A percentile compares a stretch with the other conserved stretches of the same genome.
Conservation (phyloP, 352 stramenopile genomes). For the Phytophthora multivora region DNA sequence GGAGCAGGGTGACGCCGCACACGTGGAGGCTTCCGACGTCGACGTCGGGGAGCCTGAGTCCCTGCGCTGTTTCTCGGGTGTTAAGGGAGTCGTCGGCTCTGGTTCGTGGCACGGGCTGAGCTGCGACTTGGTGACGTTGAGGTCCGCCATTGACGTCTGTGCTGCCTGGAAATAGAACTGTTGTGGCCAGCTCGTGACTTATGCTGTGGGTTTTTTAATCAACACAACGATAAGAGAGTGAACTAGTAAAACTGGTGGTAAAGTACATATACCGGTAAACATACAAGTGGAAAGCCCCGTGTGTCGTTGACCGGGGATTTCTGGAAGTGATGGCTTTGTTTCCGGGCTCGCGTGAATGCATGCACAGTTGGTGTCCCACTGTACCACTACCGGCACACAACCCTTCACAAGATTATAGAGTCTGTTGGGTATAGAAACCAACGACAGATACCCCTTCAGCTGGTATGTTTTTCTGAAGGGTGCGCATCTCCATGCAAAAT, state of each 20-base stretch:
- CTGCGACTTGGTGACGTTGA: slow-evolving; percentile 10
- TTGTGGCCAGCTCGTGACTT: neutral
- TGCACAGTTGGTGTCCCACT: slow-evolving; percentile 17
- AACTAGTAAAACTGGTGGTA: neutral
- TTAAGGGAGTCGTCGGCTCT: slow-evolving; percentile 6
- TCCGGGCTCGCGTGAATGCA: slow-evolving; percentile 17
- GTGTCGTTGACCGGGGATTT: slow-evolving; percentile 10
- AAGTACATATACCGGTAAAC: neutral
- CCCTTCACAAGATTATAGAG: slow-evolving; percentile 5
- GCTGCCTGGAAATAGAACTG: slow-evolving; percentile 17
- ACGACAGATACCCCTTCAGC: slow-evolving; percentile 6
- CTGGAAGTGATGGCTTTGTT: slow-evolving; percentile 18
- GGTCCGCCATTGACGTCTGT: slow-evolving; percentile 10
- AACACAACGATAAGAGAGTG: too few relatives aligned
- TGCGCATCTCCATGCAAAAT: slow-evolving; percentile 15
- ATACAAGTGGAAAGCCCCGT: neutral
- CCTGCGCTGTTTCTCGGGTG: slow-evolving; percentile 1
- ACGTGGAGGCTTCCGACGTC: slow-evolving; percentile 15
- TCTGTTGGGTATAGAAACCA: neutral
- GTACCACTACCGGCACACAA: slow-evolving; percentile 9
- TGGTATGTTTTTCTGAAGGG: slow-evolving; percentile 10
- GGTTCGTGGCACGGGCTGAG: slow-evolving; percentile 19
- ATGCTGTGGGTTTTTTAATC: neutral
- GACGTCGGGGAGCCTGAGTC: slow-evolving; percentile 17
- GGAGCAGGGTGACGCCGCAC: slow-evolving; percentile 16